These are phyloP conservation scores for Boletus rufocinnamomeus DNA, from an alignment of 768 basidiomycete genomes.

Conservation along the genomic window DNA sequence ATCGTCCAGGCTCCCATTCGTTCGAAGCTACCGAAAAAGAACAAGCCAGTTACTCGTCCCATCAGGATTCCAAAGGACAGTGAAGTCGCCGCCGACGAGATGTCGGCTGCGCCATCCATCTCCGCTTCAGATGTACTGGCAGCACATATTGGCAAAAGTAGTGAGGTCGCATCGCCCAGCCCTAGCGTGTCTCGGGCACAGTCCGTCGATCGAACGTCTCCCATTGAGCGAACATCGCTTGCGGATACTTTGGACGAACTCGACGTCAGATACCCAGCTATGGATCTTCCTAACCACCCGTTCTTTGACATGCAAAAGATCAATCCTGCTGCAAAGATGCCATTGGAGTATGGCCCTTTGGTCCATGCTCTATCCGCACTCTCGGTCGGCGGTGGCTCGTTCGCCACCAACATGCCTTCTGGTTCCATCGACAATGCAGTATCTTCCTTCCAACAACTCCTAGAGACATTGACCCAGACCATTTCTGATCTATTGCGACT, in stretches of 20 bases:
- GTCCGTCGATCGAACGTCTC: conserved; percentile 53
- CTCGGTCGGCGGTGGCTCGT: conserved; percentile 83
- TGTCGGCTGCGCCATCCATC: conserved; percentile 46
- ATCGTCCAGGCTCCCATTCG: conserved; percentile 67
- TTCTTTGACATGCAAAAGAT: conserved; percentile 76
- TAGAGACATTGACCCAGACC: conserved; percentile 87
- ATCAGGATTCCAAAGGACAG: conserved; percentile 65
- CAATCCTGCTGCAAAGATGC: conserved; percentile 76
- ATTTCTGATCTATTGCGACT: conserved; percentile 85
- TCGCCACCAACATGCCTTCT: conserved; percentile 75
- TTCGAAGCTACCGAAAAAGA: conserved; percentile 85
- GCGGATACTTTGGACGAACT: conserved; percentile 71
- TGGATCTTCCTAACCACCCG: conserved; percentile 69
- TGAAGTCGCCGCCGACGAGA: conserved; percentile 42
- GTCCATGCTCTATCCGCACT: conserved; percentile 85
- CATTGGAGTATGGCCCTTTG: conserved; percentile 80
- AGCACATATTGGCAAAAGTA: conserved; percentile 35
- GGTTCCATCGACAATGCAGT: conserved; percentile 91
- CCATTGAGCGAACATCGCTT: conserved; percentile 51
- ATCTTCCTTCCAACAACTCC: conserved; percentile 83
- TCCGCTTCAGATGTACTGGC: conserved; percentile 50
- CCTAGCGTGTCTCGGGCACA: conserved; percentile 61
- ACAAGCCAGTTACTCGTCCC: conserved; percentile 61
- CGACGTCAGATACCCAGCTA: conserved; percentile 55
- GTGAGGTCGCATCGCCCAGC: conserved; percentile 44